These are phyloP conservation scores for Phellinidium pouzarii DNA, from an alignment of 1,284 basidiomycete species.

Conservation along the genomic window DNA sequence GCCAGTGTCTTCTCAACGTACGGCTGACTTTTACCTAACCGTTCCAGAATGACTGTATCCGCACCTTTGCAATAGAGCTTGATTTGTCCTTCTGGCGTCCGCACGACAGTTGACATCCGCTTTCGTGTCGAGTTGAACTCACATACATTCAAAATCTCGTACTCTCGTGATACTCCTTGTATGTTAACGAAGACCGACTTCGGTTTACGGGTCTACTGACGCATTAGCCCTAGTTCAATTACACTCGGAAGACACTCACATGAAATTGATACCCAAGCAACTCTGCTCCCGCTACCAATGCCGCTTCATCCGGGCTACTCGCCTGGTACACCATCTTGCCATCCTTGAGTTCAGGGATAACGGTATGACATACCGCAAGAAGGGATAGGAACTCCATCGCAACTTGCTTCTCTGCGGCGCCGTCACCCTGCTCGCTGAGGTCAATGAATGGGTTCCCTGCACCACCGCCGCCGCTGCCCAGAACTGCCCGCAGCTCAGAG, in stretches of 20 bases:
- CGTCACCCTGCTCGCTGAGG: slow-evolving; percentile 33
- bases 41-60: slow-evolving; percentile 93
- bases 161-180: slow-evolving; percentile 70
- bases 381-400: slow-evolving; percentile 85
- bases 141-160: slow-evolving; percentile 92
- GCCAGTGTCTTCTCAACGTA: slow-evolving; percentile 83
- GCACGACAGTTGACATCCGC: slow-evolving; percentile 93
- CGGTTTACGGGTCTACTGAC: slow-evolving; percentile 83
- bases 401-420: slow-evolving; percentile 46
- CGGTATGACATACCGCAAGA: slow-evolving; percentile 95
- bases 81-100: slow-evolving; percentile 84
- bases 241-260: slow-evolving; percentile 41
- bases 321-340: slow-evolving; percentile 89
- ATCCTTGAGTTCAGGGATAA: slow-evolving; percentile 90
- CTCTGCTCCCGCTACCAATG: slow-evolving; percentile 92
- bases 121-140: slow-evolving; percentile 99
- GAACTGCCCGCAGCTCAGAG: slow-evolving; percentile 54
- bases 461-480: slow-evolving; percentile 34
- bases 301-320: slow-evolving; percentile 96
- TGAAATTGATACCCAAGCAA: slow-evolving; percentile 90
- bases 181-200: slow-evolving; percentile 90
- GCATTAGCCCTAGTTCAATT: slow-evolving; percentile 3
- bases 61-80: slow-evolving; percentile 97
- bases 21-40: slow-evolving; percentile 74
- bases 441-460: slow-evolving; percentile 51